These are phyloP conservation scores for Plectosphaerella plurivora DNA, from an alignment of 2,329 filamentous ascomycete species.

Conservation along the genomic window DNA sequence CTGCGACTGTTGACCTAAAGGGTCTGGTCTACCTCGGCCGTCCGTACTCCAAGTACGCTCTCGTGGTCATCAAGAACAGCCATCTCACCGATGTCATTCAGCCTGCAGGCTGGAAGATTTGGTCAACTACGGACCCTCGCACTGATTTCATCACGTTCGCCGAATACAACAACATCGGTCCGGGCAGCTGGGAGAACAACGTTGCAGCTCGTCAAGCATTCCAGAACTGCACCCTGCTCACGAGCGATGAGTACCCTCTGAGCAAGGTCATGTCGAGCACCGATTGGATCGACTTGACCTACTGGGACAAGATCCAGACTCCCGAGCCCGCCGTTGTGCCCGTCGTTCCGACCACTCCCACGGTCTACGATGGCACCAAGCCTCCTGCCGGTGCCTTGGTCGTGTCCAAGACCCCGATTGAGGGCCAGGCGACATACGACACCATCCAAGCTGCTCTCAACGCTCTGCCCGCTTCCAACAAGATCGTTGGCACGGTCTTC, in stretches of 20 bases:
- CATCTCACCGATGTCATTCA: constrained; percentile 45
- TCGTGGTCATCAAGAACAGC: constrained; percentile 47
- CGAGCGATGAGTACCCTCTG: constrained; percentile 16
- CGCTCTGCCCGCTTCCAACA: constrained; percentile 16
- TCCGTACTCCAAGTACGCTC: constrained; percentile 45
- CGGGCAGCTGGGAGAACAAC: constrained; percentile 51
- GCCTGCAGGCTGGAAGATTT: constrained; percentile 43
- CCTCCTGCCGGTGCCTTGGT: constrained; percentile 22
- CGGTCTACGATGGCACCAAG: constrained; percentile 19
- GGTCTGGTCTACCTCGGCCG: constrained; percentile 45
- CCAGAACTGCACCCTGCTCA: constrained; percentile 15
- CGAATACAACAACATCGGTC: constrained; percentile 51
- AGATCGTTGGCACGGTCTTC: constrained; percentile 23
- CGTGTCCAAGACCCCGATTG: constrained; percentile 18
- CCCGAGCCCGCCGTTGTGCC: constrained; percentile 19
- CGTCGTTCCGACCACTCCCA: constrained; percentile 26
- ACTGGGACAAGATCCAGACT: constrained; percentile 16
- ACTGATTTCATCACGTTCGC: constrained; percentile 44
- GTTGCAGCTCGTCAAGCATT: constrained; percentile 14
- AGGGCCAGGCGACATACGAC: constrained; percentile 10
- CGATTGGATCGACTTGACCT: constrained; percentile 19
- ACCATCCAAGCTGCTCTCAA: constrained; percentile 16
- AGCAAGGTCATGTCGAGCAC: constrained; percentile 17
- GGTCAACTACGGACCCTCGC: constrained; percentile 27
- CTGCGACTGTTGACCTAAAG: constrained; percentile 22